Percentiles rank a stretch among this genome's conserved stretches.
phyloP scores from a whole-genome alignment of 2,329 filamentous ascomycete species.

The Diaporthe vaccinii region DNA sequence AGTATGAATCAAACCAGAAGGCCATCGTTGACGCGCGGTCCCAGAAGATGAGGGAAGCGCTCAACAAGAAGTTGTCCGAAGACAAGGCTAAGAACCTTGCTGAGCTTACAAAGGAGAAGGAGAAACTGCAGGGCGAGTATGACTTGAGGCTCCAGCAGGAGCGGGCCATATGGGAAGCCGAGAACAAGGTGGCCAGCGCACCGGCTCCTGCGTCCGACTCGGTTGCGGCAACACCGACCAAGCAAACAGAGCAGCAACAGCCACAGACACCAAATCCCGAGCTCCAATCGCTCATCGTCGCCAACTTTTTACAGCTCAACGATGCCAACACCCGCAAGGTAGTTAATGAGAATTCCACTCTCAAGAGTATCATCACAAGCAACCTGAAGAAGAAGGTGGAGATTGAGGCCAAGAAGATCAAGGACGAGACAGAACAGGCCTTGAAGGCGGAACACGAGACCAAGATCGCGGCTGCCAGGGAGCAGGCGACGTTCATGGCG shows the following conservation, averaged over 20 bases:
- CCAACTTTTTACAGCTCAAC: slow-evolving; percentile 62
- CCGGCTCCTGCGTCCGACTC: slow-evolving; percentile 16
- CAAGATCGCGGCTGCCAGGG: slow-evolving; percentile 66
- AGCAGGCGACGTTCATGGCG: slow-evolving; percentile 78
- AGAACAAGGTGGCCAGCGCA: slow-evolving; percentile 54
- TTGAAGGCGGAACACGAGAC: slow-evolving; percentile 64
- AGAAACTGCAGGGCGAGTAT: slow-evolving; percentile 62
- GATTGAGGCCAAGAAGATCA: slow-evolving; percentile 71
- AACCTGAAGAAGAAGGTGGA: slow-evolving; percentile 81
- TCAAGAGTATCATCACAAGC: slow-evolving; percentile 69
- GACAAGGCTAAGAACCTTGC: slow-evolving; percentile 67
- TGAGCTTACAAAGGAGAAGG: slow-evolving; percentile 65
- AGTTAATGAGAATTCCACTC: slow-evolving; percentile 67
- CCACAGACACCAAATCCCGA: slow-evolving; percentile 53
- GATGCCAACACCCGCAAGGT: slow-evolving; percentile 71
- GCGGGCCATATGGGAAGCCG: slow-evolving; percentile 72
- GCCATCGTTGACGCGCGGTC: slow-evolving; percentile 74
- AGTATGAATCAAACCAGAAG: slow-evolving; percentile 74
- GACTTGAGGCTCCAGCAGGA: slow-evolving; percentile 71
- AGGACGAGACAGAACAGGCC: slow-evolving; percentile 64
- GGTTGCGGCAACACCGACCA: slow-evolving; percentile 55
- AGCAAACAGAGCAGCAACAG: slow-evolving; percentile 48
- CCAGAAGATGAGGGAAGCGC: slow-evolving; percentile 76
- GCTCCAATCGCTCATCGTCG: slow-evolving; percentile 49
- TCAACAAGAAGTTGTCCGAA: slow-evolving; percentile 80